A percentile compares a stretch with the other conserved stretches of the same genome.
Conservation (phyloP, 2,329 filamentous ascomycete genomes). For the Falciphora oryzae region DNA sequence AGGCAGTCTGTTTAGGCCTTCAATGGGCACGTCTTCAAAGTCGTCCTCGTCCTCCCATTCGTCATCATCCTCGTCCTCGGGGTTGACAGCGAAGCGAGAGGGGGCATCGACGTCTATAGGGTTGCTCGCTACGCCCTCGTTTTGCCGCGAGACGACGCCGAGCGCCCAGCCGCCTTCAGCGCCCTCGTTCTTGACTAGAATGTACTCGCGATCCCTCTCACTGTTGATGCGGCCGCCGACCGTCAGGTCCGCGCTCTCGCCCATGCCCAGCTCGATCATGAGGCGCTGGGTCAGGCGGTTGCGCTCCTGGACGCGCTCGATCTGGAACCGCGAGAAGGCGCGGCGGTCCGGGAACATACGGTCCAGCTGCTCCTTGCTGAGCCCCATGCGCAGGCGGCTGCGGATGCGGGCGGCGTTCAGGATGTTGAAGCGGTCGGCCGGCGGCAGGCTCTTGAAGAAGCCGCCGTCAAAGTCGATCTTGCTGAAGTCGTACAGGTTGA, state of each 20-base stretch:
- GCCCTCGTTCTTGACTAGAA: conserved; percentile 90
- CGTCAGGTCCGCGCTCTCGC: conserved; percentile 60
- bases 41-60: conserved; percentile 67
- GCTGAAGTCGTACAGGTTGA: conserved; percentile 89
- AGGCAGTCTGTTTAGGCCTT: conserved; percentile 79
- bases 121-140: conserved; percentile 74
- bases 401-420: conserved; percentile 86
- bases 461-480: conserved; percentile 97
- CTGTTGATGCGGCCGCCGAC: conserved; percentile 67
- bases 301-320: conserved; percentile 85
- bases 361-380: conserved; percentile 93
- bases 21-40: conserved; percentile 90
- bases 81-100: conserved; percentile 49
- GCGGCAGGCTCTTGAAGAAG: conserved; percentile 87
- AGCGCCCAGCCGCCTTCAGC: conserved; percentile 95
- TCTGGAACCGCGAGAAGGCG: conserved; percentile 95
- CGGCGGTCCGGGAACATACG: conserved; percentile 96
- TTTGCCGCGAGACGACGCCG: conserved; percentile 84
- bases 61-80: conserved; percentile 60
- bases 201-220: conserved; percentile 88
- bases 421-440: conserved; percentile 93
- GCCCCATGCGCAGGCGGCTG: conserved; percentile 87
- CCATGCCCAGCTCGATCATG: conserved; percentile 93
- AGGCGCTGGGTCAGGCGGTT: conserved; percentile 92
- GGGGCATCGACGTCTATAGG: conserved; percentile 85